Conservation (phyloP, 2,329 filamentous ascomycete genomes). For the Botrytis aclada region DNA sequence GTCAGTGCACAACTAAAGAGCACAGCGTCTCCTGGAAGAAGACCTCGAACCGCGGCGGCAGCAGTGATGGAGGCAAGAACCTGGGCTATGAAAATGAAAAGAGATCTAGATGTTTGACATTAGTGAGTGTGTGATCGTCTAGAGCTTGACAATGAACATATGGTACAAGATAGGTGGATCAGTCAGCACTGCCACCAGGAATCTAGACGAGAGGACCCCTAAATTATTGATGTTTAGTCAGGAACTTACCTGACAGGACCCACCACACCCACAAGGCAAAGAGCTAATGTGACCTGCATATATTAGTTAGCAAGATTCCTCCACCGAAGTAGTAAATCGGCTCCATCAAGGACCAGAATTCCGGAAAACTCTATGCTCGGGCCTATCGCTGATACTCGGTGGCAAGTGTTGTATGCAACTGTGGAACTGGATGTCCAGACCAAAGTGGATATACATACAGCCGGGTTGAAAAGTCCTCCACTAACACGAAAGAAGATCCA, state of each 20-base stretch:
- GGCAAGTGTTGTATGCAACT: constrained; percentile 23
- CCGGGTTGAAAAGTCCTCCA: constrained; percentile 52
- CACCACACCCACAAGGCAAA: constrained; percentile 8
- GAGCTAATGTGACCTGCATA: constrained; percentile 6
- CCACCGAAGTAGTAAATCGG: background rate
- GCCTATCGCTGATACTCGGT: constrained; percentile 7
- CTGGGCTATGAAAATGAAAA: constrained; percentile 34
- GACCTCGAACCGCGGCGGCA: background rate
- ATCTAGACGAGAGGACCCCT: background rate
- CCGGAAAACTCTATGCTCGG: constrained; percentile 10
- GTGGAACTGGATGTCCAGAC: constrained; percentile 38
- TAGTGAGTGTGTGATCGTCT: background rate
- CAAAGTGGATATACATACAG: constrained; percentile 38
- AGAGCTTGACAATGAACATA: background rate
- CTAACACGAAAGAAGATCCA: constrained; percentile 53
- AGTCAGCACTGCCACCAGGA: background rate
- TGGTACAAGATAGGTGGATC: background rate
- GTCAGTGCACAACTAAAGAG: background rate
- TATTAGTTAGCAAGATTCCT: background rate
- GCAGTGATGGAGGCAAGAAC: constrained; percentile 6
- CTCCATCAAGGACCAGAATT: background rate
- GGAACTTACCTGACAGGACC: constrained; percentile 1
- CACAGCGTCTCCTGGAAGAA: background rate
- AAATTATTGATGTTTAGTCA: background rate
- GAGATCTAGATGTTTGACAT: constrained; percentile 24